Evolutionary conservation across 306 rosid species (phyloP).

Genomic region (Medicago truncatula): DNA sequence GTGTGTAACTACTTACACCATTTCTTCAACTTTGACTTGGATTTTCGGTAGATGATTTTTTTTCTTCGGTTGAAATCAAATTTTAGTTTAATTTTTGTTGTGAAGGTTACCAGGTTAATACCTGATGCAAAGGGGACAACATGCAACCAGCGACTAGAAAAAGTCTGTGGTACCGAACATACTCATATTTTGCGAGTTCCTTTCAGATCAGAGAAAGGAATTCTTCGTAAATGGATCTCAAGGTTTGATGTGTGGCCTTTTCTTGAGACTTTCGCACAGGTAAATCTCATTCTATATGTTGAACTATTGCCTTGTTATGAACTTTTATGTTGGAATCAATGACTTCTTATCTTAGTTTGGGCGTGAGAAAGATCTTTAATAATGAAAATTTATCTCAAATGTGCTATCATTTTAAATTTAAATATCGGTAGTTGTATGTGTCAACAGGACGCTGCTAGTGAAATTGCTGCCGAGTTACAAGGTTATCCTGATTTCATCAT

Average conservation of each 20-base stretch:
- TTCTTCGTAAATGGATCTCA: slow-evolving; percentile 89
- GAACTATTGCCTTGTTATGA: slow-evolving; percentile 26
- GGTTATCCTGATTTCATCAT: slow-evolving; percentile 85
- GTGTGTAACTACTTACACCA: slow-evolving; percentile 39
- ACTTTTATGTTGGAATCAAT: slow-evolving; percentile 16
- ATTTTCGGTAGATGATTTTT: slow-evolving; percentile 7
- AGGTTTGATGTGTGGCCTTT: slow-evolving; percentile 98
- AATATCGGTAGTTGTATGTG: slow-evolving; percentile 39
- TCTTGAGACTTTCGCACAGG: slow-evolving; percentile 89
- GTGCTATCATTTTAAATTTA: slow-evolving; percentile 6
- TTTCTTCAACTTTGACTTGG: background rate
- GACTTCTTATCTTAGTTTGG: slow-evolving; percentile 13
- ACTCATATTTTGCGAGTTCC: slow-evolving; percentile 91
- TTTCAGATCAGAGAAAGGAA: slow-evolving; percentile 78
- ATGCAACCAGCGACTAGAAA: slow-evolving; percentile 92
- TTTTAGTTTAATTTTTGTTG: background rate
- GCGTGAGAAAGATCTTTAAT: slow-evolving; percentile 19
- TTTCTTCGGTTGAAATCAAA: background rate
- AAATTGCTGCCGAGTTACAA: slow-evolving; percentile 81
- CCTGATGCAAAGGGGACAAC: slow-evolving; percentile 95
- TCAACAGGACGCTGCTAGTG: slow-evolving; percentile 79
- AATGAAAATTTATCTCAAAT: background rate
- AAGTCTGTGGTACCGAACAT: slow-evolving; percentile 85
- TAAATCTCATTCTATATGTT: slow-evolving; percentile 37
- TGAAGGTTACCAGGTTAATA: slow-evolving; percentile 83